Base-by-base conservation (phyloP, 441 rosid genomes). In the Arabidopsis hybrid region DNA sequence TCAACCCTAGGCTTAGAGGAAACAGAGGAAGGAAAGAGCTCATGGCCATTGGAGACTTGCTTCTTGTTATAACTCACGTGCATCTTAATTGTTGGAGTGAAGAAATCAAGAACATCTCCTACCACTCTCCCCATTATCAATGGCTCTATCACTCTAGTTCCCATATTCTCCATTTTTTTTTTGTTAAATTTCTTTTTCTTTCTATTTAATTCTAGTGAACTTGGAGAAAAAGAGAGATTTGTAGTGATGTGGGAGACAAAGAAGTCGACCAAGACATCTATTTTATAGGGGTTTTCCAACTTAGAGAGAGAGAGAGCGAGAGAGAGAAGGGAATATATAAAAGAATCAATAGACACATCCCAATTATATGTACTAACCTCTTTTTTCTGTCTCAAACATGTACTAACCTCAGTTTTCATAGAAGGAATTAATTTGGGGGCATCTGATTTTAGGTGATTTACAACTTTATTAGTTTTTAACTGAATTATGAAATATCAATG, bases 31-130 rank as follows among this genome's bases (percentile, higher is more conserved):
- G 95, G 95, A 64, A 72, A 69, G 71, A 91, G 69, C 78, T 91
- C 92, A 66, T 78, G 82, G n/a, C 95, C 97, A 77, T 84, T 89
- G 65, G 36, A 78, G 75, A 91, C 91, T 70, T 70, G 85, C 73
- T 69, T 86, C 72, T 81, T 77, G 73, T 61, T 80, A 76, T 83
- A 91, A 60, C 77, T 78, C 18, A 85, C 88, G 34, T 56, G 67
- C 88, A 91, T 85, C 62, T 71, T 82, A 11, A 83, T 78, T 65
- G 78, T 75, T 45, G 90, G 87, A 4, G 65, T 79, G 87, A 91
- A 91, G 45, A 60, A 47, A 66, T 89, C 97, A 56, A 89, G 83
- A 61, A 91, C 95, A 70, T 91, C 95, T 76, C 97, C 97, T 13
- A 91, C 71, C 26, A 91, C 97, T 81, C 95, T 70, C 36, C 92